Evolutionary conservation across 2,329 filamentous ascomycete genomes (phyloP).

Genomic region (Stylonectria norvegica): DNA sequence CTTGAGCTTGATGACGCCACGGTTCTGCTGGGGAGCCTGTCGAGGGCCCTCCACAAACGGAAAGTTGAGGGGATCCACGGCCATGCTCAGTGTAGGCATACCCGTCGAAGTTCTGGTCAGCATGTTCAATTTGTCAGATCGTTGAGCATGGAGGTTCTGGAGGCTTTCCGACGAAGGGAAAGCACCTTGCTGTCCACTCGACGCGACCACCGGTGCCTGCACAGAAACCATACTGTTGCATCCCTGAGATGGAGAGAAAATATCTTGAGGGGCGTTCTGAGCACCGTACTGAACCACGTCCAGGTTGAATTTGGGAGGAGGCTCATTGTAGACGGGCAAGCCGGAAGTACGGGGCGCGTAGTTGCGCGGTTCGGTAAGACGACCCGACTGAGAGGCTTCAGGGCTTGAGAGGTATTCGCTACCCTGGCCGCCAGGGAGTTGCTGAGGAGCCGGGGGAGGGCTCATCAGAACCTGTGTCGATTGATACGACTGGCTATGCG

Average conservation of each 20-base stretch:
- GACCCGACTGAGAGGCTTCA: slow-evolving; percentile 10
- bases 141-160: slow-evolving; percentile 17
- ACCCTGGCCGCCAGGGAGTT: slow-evolving; percentile 3
- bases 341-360: slow-evolving; percentile 37
- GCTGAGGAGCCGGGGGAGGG: slow-evolving; percentile 17
- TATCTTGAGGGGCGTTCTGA: slow-evolving; percentile 9
- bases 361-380: slow-evolving; percentile 40
- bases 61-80: slow-evolving; percentile 40
- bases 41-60: slow-evolving; percentile 44
- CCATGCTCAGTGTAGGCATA: slow-evolving; percentile 32
- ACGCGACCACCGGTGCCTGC: too few relatives aligned
- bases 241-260: slow-evolving; percentile 13
- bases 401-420: slow-evolving; percentile 8
- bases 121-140: slow-evolving; percentile 37
- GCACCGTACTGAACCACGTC: slow-evolving; percentile 8
- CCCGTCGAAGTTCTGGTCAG: slow-evolving; percentile 35
- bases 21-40: slow-evolving; percentile 26
- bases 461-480: slow-evolving; percentile 10
- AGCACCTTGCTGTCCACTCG: too few relatives aligned
- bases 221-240: background rate
- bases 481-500: slow-evolving; percentile 15
- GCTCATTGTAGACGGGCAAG: slow-evolving; percentile 21
- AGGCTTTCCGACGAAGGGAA: background rate
- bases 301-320: slow-evolving; percentile 40
- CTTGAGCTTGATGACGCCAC: slow-evolving; percentile 47